phyloP scores from a whole-genome alignment of 768 basidiomycete species.

The Suillus spraguei region DNA sequence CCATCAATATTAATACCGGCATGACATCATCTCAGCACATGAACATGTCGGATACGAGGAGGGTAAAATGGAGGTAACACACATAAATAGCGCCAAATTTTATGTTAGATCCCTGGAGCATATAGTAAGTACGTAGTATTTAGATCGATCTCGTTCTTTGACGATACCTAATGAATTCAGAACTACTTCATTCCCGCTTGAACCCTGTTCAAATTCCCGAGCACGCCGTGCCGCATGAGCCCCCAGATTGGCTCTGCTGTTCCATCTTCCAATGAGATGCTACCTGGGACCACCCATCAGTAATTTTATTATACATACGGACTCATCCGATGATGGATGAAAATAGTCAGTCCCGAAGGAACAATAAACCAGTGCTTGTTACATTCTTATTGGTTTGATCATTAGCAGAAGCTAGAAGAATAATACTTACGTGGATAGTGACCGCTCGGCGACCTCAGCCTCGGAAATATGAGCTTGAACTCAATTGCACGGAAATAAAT shows the following conservation, averaged over 20 bases:
- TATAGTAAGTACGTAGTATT: too few relatives aligned
- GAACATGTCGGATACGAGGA: neutral
- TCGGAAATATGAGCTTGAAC: neutral
- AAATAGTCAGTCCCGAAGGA: neutral
- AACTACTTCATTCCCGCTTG: too few relatives aligned
- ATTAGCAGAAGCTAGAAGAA: neutral
- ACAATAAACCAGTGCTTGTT: neutral
- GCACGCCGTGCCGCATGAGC: neutral
- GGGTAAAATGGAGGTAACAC: neutral
- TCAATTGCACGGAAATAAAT: neutral
- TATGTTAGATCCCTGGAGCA: too few relatives aligned
- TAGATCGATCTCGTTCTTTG: too few relatives aligned
- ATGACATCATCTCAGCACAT: neutral
- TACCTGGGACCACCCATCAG: neutral
- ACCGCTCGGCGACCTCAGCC: neutral
- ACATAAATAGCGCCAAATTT: too few relatives aligned
- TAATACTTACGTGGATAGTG: neutral
- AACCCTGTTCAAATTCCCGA: neutral
- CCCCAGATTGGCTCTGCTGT: neutral
- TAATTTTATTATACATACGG: neutral
- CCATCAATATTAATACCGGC: neutral
- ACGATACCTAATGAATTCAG: too few relatives aligned
- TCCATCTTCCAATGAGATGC: neutral
- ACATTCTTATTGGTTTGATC: neutral
- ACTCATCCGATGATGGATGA: neutral